These are phyloP conservation scores for Datisca glomerata DNA, from an alignment of 306 rosid genomes.

Conservation along the genomic window DNA sequence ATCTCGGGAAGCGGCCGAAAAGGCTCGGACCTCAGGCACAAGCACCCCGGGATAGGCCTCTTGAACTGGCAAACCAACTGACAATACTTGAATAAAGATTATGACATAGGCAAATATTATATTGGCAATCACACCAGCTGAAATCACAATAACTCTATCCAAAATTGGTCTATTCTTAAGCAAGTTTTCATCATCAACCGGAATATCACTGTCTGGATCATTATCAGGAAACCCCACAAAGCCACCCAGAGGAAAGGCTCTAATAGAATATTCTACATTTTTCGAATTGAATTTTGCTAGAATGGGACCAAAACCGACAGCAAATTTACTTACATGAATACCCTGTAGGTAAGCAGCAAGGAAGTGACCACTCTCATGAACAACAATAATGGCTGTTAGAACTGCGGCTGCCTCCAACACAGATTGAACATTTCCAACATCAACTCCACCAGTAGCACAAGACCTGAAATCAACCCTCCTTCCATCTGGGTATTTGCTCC, in stretches of 20 bases:
- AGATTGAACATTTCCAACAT: conserved; percentile 78
- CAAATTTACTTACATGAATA: conserved; percentile 92
- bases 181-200: conserved; percentile 69
- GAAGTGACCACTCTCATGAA: conserved; percentile 96
- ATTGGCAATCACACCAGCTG: conserved; percentile 97
- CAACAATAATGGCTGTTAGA: conserved; percentile 77
- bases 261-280: conserved; percentile 80
- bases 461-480: conserved; percentile 41
- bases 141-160: conserved; percentile 82
- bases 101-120: conserved; percentile 62
- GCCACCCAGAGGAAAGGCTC: conserved; percentile 97
- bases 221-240: conserved; percentile 99
- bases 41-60: conserved; percentile 85
- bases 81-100: conserved; percentile 73
- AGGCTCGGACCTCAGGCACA: conserved; percentile 74
- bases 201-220: conserved; percentile 91
- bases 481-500: conserved; percentile 21
- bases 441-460: conserved; percentile 50
- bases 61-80: conserved; percentile 91
- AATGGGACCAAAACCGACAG: conserved; percentile 97
- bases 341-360: conserved; percentile 95
- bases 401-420: conserved; percentile 83
- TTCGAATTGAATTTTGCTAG: conserved; percentile 80
- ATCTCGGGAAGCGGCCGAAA: conserved; percentile 85
- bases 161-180: conserved; percentile 88